A percentile compares a stretch with the other conserved stretches of the same genome.
phyloP scores from a whole-genome alignment of 106 monocot genomes.

The Allium fistulosum region DNA sequence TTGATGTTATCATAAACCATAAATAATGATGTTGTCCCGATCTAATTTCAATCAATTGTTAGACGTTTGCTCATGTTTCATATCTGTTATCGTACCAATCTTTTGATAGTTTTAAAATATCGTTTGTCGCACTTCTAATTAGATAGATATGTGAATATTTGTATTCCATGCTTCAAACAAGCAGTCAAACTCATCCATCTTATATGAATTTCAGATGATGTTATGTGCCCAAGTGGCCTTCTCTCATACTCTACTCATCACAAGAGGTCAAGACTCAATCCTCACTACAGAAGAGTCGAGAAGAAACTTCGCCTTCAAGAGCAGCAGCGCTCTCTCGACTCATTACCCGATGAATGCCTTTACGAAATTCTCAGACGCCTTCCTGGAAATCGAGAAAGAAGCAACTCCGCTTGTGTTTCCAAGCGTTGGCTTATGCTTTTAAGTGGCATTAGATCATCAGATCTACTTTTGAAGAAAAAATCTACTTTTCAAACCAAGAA shows the following conservation, averaged over 20 bases:
- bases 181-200: too few species aligned
- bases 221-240: conserved; percentile 2
- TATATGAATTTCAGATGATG: conserved; percentile 2
- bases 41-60: too few species aligned
- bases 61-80: too few species aligned
- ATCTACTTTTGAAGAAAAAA: background rate
- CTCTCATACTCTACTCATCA: conserved; percentile 6
- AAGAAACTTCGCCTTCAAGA: background rate
- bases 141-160: too few species aligned
- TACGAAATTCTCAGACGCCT: conserved; percentile 72
- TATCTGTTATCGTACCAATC: too few species aligned
- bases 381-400: conserved; percentile 28
- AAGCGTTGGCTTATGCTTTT: conserved; percentile 68
- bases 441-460: conserved; percentile 28
- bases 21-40: too few species aligned
- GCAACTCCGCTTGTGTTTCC: conserved; percentile 57
- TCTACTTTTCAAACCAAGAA: background rate
- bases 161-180: too few species aligned
- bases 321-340: conserved; percentile 29
- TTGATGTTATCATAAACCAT: too few species aligned
- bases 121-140: too few species aligned
- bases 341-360: conserved; percentile 78
- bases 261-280: conserved; percentile 9
- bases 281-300: background rate
- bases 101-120: too few species aligned